phyloP scores from a whole-genome alignment of 306 rosid genomes.

The Gleditsia sinensis region DNA sequence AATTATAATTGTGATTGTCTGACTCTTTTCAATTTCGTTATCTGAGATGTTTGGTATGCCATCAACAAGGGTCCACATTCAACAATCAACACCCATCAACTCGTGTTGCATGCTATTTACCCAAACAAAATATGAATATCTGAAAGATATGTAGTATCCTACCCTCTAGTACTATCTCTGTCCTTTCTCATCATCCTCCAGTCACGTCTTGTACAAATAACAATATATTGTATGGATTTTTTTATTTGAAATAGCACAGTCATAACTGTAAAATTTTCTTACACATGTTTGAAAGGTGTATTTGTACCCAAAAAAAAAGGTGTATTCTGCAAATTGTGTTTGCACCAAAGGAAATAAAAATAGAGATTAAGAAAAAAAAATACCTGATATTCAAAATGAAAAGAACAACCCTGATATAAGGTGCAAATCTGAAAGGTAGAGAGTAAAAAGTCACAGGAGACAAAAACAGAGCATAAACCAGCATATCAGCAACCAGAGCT shows the following conservation, averaged over 20 bases:
- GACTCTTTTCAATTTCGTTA: not conserved
- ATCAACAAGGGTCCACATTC: not conserved
- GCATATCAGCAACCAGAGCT: conserved; percentile 70
- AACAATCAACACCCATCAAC: not conserved
- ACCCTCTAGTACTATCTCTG: not conserved
- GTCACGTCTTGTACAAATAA: conserved; percentile 8
- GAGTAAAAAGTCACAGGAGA: conserved; percentile 71
- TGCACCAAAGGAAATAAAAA: not conserved
- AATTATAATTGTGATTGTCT: not conserved
- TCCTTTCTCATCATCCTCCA: not conserved
- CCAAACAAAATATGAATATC: not conserved
- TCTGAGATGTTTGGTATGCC: not conserved
- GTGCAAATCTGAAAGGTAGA: conserved; percentile 92
- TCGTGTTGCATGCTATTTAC: not conserved
- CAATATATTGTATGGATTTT: not conserved
- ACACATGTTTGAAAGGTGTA: conserved; percentile 12
- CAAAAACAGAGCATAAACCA: conserved; percentile 67
- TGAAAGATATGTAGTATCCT: conserved; percentile 6
- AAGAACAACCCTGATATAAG: conserved; percentile 87
- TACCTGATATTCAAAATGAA: conserved; percentile 88
- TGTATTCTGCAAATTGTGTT: conserved; percentile 15
- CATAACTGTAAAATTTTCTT: not conserved
- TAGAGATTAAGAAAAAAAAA: conserved; percentile 11
- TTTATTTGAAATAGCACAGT: conserved; percentile 14
- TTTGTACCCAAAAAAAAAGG: too few relatives aligned